phyloP scores from a whole-genome alignment of 2,329 filamentous ascomycete species.

The Trichoderma hamatum region DNA sequence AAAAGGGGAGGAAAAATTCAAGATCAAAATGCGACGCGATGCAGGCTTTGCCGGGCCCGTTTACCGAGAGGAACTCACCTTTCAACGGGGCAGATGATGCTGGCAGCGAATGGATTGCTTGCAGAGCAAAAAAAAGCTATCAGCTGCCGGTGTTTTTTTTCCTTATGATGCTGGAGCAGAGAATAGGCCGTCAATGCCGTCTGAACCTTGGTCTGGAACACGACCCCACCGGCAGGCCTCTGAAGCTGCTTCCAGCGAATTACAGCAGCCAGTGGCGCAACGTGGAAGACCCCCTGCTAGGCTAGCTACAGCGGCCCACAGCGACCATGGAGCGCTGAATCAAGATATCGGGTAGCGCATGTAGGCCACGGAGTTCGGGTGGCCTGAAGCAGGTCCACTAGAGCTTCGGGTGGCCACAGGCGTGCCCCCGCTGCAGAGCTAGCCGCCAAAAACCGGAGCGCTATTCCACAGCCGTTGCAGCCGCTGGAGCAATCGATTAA shows the following conservation, averaged over 20 bases:
- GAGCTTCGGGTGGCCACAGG: slow-evolving; percentile 14
- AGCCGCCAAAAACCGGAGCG: not conserved
- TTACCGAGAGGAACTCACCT: slow-evolving; percentile 14
- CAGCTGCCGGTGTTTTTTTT: not conserved
- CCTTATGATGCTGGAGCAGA: slow-evolving; percentile 12
- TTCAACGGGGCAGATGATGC: not conserved
- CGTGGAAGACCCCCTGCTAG: slow-evolving; percentile 30
- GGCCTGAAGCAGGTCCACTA: slow-evolving; percentile 25
- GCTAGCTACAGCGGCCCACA: slow-evolving; percentile 18
- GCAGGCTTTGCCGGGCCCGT: not conserved
- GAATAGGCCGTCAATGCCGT: not conserved
- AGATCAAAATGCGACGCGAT: not conserved
- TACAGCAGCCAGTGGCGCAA: slow-evolving; percentile 30
- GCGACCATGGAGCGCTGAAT: slow-evolving; percentile 16
- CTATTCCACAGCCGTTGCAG: not conserved
- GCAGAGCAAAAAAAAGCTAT: not conserved
- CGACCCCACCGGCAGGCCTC: slow-evolving; percentile 5
- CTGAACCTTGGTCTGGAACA: slow-evolving; percentile 8
- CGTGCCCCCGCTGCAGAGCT: not conserved
- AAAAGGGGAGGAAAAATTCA: not conserved
- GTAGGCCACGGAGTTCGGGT: not conserved
- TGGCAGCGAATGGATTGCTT: slow-evolving; percentile 12
- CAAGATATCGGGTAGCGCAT: not conserved
- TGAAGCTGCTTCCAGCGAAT: slow-evolving; percentile 34
- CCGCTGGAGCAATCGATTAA: slow-evolving; percentile 18